Conservation (phyloP, 1,284 basidiomycete species). For the Stereum hirsutum region DNA sequence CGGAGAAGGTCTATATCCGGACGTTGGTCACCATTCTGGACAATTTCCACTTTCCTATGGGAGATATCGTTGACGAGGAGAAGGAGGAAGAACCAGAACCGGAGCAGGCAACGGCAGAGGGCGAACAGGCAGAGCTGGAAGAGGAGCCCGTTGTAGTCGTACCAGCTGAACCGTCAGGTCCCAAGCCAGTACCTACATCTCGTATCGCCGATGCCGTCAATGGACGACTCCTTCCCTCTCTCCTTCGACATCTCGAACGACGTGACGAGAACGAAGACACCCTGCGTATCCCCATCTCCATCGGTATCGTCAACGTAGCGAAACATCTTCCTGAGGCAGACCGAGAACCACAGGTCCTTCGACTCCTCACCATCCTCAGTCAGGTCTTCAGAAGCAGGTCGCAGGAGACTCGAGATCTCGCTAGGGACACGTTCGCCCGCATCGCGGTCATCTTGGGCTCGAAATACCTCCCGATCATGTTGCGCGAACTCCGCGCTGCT, state of each 20-base stretch:
- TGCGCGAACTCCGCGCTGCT: constrained; percentile 79
- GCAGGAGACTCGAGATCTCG: constrained; percentile 88
- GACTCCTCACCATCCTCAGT: constrained; percentile 77
- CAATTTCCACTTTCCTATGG: constrained; percentile 88
- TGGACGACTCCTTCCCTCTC: constrained; percentile 62
- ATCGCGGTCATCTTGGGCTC: constrained; percentile 76
- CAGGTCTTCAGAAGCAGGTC: constrained; percentile 89
- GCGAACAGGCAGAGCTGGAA: constrained; percentile 20
- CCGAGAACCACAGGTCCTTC: constrained; percentile 68
- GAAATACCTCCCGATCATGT: constrained; percentile 61
- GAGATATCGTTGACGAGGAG: constrained; percentile 28
- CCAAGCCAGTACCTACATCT: constrained; percentile 20
- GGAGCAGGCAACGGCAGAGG: constrained; percentile 17
- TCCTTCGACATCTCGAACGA: constrained; percentile 74
- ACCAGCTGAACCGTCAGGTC: constrained; percentile 15
- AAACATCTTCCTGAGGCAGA: constrained; percentile 67
- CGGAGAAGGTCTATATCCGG: constrained; percentile 82
- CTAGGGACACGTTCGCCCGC: constrained; percentile 78
- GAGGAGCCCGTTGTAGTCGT: constrained; percentile 11
- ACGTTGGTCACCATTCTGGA: constrained; percentile 83
- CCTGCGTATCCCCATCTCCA: constrained; percentile 80
- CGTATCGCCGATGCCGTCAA: constrained; percentile 76
- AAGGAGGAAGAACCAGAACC: constrained; percentile 22
- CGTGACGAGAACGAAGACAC: constrained; percentile 80
- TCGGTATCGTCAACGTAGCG: constrained; percentile 85